These are phyloP conservation scores for Penicillium brevicompactum DNA, from an alignment of 2,329 filamentous ascomycete species.

Conservation along the genomic window DNA sequence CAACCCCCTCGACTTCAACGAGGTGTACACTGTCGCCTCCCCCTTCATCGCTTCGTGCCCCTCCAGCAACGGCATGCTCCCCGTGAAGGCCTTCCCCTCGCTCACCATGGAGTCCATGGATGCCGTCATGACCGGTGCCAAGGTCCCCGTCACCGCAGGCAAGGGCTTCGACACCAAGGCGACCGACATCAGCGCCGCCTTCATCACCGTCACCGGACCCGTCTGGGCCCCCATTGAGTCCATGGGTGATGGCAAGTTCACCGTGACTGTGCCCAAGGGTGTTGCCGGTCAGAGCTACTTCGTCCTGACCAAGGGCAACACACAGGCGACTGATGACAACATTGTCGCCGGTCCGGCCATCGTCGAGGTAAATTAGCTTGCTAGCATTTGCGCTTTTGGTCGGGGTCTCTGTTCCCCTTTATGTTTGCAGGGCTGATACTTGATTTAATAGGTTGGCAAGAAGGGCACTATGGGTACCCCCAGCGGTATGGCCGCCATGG, in stretches of 20 bases:
- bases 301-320: constrained; percentile 29
- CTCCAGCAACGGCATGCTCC: constrained; percentile 54
- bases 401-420: neutral
- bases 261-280: constrained; percentile 25
- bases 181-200: constrained; percentile 19
- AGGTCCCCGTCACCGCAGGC: constrained; percentile 27
- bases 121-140: constrained; percentile 18
- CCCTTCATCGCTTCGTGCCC: constrained; percentile 64
- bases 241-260: constrained; percentile 17
- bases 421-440: constrained; percentile 2
- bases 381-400: neutral
- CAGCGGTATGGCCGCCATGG: constrained; percentile 2
- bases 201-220: constrained; percentile 27
- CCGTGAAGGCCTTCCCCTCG: constrained; percentile 62
- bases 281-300: constrained; percentile 33
- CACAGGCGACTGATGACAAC: constrained; percentile 28
- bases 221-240: constrained; percentile 16
- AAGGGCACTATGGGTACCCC: constrained; percentile 5
- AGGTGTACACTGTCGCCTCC: constrained; percentile 66
- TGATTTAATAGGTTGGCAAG: constrained; percentile 11
- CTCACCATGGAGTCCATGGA: constrained; percentile 34
- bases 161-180: constrained; percentile 25
- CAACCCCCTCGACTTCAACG: constrained; percentile 58
- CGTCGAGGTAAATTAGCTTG: constrained; percentile 29
- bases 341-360: constrained; percentile 37